phyloP scores from a whole-genome alignment of 371 early-diverging fungal species.

The Syncephalis plumigaleata region DNA sequence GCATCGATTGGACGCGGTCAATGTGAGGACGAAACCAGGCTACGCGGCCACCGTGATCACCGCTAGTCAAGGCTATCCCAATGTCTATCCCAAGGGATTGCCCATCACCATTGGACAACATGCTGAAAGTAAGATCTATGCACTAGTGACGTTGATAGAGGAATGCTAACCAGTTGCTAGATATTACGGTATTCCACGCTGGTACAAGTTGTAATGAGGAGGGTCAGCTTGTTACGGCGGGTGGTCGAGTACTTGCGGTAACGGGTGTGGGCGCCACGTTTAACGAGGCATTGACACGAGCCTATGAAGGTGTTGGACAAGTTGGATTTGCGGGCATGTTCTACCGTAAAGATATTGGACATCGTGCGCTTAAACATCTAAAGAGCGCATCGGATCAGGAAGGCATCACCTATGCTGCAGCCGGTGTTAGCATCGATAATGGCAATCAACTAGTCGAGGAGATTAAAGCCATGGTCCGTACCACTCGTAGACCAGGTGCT shows the following conservation, averaged over 20 bases:
- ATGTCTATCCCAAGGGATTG: constrained; percentile 63
- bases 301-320: constrained; percentile 44
- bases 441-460: constrained; percentile 87
- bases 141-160: constrained; percentile 1
- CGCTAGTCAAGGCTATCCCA: constrained; percentile 89
- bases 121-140: constrained; percentile 4
- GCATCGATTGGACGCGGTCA: constrained; percentile 79
- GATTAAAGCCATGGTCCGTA: constrained; percentile 87
- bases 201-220: constrained; percentile 47
- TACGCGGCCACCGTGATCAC: constrained; percentile 82
- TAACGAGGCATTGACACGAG: constrained; percentile 52
- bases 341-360: constrained; percentile 84
- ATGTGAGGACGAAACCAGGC: constrained; percentile 44
- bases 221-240: constrained; percentile 59
- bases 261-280: constrained; percentile 61
- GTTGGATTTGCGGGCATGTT: constrained; percentile 72
- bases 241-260: constrained; percentile 90
- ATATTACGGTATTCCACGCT: constrained; percentile 78
- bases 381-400: constrained; percentile 14
- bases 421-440: constrained; percentile 91
- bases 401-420: constrained; percentile 72
- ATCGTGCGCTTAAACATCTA: constrained; percentile 26
- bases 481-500: constrained; percentile 77
- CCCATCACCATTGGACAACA: constrained; percentile 39
- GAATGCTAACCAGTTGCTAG: constrained; percentile 15